A percentile compares a stretch with the other conserved stretches of the same genome.
Conservation (phyloP, 2,329 filamentous ascomycete species). For the Beauveria sp. region DNA sequence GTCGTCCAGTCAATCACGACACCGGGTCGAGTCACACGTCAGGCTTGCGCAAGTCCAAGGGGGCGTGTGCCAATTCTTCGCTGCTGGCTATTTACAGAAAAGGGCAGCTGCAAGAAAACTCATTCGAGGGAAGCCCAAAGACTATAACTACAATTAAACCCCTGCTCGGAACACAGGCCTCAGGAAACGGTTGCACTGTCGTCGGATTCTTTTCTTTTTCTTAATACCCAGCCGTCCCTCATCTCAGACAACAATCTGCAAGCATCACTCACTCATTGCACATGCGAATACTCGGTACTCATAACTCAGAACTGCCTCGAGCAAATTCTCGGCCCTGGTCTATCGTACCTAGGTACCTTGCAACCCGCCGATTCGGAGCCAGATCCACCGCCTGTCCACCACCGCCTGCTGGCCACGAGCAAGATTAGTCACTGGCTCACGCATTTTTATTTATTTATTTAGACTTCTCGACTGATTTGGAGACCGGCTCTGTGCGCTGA, state of each 20-base stretch:
- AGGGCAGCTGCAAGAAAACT: conserved; percentile 7
- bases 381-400: conserved; percentile 1
- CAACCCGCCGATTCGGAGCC: conserved; percentile 11
- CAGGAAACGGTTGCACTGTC: neutral
- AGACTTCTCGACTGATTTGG: conserved; percentile 4
- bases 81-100: neutral
- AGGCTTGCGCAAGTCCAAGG: conserved; percentile 4
- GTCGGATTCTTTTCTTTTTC: neutral
- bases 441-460: neutral
- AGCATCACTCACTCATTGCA: neutral
- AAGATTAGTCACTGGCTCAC: conserved; percentile 11
- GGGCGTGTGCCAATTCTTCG: conserved; percentile 5
- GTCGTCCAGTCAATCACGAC: conserved; percentile 13
- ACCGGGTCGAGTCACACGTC: conserved; percentile 13
- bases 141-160: neutral
- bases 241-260: neutral
- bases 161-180: neutral
- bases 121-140: conserved; percentile 1
- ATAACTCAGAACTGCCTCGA: neutral
- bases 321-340: neutral
- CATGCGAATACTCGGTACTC: neutral
- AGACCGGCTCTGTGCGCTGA: conserved; percentile 5
- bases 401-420: neutral
- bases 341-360: neutral
- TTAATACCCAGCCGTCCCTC: neutral